Evolutionary conservation across 768 basidiomycete species (phyloP).

Genomic region (Arthromyces matolae): DNA sequence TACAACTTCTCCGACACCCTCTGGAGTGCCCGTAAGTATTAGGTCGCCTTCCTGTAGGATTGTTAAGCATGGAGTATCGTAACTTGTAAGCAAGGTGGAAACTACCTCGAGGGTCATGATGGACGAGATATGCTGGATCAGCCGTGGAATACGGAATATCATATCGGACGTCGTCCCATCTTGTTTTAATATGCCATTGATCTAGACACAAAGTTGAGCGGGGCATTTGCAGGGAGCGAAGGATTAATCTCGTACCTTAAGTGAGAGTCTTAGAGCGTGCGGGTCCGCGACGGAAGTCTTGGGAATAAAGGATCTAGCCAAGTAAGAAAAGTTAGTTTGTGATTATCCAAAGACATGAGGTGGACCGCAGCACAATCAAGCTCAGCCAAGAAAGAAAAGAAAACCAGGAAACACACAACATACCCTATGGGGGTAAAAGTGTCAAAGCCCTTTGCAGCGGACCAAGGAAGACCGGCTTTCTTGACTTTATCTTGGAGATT

Average conservation of each 20-base stretch:
- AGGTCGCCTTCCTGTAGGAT: constrained; percentile 77
- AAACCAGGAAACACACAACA: constrained; percentile 11
- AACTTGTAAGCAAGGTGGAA: not conserved
- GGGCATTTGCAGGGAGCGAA: not conserved
- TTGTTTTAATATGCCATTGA: constrained; percentile 83
- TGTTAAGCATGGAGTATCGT: not conserved
- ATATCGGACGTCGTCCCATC: constrained; percentile 83
- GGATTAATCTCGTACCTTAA: constrained; percentile 50
- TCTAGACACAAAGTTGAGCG: constrained; percentile 36
- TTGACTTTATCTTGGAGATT: constrained; percentile 94
- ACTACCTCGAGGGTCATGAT: constrained; percentile 95
- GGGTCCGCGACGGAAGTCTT: constrained; percentile 66
- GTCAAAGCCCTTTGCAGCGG: constrained; percentile 95
- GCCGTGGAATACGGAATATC: constrained; percentile 86
- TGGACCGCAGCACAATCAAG: too few species aligned
- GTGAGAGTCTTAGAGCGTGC: constrained; percentile 68
- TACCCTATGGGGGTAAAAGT: constrained; percentile 93
- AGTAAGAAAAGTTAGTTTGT: not conserved
- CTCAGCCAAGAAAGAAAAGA: too few species aligned
- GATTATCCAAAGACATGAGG: too few species aligned
- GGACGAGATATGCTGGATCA: constrained; percentile 88
- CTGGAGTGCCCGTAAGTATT: constrained; percentile 89
- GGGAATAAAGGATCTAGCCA: constrained; percentile 72
- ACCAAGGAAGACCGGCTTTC: constrained; percentile 94
- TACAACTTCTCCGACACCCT: constrained; percentile 77